Evolutionary conservation across 73 alveolate species (phyloP).

Genomic region (Chromera velia): DNA sequence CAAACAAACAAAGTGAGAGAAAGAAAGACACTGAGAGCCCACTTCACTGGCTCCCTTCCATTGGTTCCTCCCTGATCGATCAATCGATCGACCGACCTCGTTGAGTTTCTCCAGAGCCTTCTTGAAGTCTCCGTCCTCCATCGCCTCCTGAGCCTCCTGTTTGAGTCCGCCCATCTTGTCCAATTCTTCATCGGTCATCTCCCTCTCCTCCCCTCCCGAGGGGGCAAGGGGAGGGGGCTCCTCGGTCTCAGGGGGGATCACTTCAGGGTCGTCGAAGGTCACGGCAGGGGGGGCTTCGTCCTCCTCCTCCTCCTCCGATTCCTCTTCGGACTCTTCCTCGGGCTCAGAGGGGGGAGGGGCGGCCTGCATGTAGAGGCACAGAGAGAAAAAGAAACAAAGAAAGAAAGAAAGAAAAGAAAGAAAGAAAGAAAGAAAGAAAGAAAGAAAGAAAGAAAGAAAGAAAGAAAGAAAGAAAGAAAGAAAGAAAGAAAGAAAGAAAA

Average conservation of each 20-base stretch:
- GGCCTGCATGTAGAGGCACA: not conserved
- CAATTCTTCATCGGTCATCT: not conserved
- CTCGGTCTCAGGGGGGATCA: not conserved
- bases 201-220: not conserved
- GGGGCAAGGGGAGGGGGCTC: not conserved
- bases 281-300: not conserved
- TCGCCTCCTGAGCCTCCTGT: not conserved
- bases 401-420: not conserved
- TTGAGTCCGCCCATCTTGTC: not conserved
- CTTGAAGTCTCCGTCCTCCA: not conserved
- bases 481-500: no score
- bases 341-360: not conserved
- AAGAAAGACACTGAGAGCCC: not conserved
- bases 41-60: not conserved
- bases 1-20: no score
- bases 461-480: no score
- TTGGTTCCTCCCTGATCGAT: no score
- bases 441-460: no score
- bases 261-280: not conserved
- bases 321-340: not conserved
- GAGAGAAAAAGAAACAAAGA: not conserved
- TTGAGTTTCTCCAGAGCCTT: not conserved
- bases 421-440: no score
- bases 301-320: not conserved
- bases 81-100: no score